Percentiles rank a stretch among this genome's conserved stretches.
Evolutionary conservation across 306 rosid genomes (phyloP).

Genomic region (Fragaria nilgerrensis): DNA sequence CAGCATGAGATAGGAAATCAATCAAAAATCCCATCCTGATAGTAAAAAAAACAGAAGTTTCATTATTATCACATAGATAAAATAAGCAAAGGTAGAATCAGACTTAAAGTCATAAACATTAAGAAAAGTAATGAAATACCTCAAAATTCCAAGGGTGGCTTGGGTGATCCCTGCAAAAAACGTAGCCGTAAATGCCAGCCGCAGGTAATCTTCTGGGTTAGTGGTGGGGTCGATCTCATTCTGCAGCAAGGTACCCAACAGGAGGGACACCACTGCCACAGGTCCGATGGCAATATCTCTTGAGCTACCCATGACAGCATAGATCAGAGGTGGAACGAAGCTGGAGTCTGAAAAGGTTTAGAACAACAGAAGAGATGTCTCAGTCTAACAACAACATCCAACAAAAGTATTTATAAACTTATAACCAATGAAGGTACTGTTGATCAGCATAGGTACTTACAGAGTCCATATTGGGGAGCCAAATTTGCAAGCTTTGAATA

Average conservation of each 20-base stretch:
- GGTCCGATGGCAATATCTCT: conserved; percentile 98
- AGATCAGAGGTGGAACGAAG: conserved; percentile 91
- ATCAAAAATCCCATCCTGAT: conserved; percentile 92
- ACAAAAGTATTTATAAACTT: background rate
- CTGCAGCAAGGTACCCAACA: conserved; percentile 80
- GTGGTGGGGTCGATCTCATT: conserved; percentile 51
- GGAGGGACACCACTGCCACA: conserved; percentile 91
- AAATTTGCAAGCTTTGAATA: conserved; percentile 88
- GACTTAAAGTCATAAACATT: background rate
- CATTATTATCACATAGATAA: conserved; percentile 3
- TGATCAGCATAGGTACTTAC: conserved; percentile 46
- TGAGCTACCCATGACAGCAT: conserved; percentile 95
- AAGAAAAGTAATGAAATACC: conserved; percentile 39
- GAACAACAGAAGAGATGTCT: conserved; percentile 18
- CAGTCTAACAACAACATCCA: conserved; percentile 30
- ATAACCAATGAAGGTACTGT: background rate
- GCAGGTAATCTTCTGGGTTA: conserved; percentile 49
- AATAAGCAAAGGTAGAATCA: background rate
- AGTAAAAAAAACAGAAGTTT: background rate
- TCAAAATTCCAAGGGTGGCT: conserved; percentile 80
- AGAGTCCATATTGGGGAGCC: conserved; percentile 82
- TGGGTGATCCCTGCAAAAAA: conserved; percentile 94
- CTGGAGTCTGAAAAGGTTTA: conserved; percentile 64
- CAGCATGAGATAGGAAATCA: conserved; percentile 96
- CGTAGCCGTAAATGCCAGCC: conserved; percentile 96